Base-by-base conservation (phyloP, 2,329 filamentous ascomycete genomes). In the Stemphylium lycopersici region DNA sequence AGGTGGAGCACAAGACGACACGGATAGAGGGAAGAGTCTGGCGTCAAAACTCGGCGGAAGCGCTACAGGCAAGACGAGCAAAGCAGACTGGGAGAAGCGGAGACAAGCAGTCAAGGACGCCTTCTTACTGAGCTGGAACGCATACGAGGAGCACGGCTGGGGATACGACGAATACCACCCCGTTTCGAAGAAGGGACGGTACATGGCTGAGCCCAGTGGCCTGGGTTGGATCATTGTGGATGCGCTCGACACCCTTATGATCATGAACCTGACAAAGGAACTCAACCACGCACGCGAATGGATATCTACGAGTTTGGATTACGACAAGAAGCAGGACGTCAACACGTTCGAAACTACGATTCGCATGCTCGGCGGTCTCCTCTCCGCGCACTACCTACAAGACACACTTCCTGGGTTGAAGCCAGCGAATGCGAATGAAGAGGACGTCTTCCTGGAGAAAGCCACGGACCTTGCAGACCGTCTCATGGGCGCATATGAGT, bases 211-310 rank as follows among this genome's bases (percentile, higher is more conserved):
- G 42, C 72, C 89, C 3, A 87, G 91, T 58, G 95, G 93, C 22
- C 83, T 99, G 77, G 95, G 95, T 26, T 99, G 96, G 95, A 98
- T 98, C 69, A 97, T 99, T 58, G 89, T 99, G 52, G 95, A 99
- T 78, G 87, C 93, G 11, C 80, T 99, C 59, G 95, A 99, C 76
- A 99, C 95, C 0, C 85, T 98, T 83, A 99, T 99, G 79, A 81
- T 99, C 57, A 99, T 99, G 95, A 98, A 98, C 74, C 82, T 96
- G 61, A 98, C 93, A 12, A 89, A 87, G 29, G 87, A 93, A 58
- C 83, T 99, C 34, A 83, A 87, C 33, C 87, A 96, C 69, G 93
- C 95, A 24, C 84, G 93, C 51, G 85, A 96, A 70, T 99, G 95
- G 95, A 86, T 99, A 42, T 83, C 90, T 1, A 88, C 86, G 4